Percentiles rank a stretch among this genome's conserved stretches.
Evolutionary conservation across 1,139 yeast genomes (phyloP).

Genomic region (Geotrichum phurueaensis): DNA sequence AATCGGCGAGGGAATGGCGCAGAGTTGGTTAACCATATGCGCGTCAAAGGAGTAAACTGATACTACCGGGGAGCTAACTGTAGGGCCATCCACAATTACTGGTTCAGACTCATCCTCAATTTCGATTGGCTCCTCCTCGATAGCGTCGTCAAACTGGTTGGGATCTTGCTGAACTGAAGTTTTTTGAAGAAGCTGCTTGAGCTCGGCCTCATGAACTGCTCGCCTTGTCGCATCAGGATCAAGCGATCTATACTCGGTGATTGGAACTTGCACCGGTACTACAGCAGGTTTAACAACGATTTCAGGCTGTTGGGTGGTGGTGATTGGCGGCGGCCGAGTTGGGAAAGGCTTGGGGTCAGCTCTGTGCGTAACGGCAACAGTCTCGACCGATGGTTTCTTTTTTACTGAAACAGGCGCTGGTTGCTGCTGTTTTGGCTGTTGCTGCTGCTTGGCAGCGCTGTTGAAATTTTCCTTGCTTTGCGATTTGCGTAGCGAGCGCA

Average conservation of each 20-base stretch:
- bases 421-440: not conserved
- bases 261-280: not conserved
- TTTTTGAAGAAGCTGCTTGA: not conserved
- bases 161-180: not conserved
- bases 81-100: not conserved
- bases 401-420: not conserved
- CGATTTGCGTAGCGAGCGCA: constrained; percentile 15
- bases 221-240: constrained; percentile 10
- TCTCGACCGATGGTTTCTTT: not conserved
- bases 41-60: constrained; percentile 15
- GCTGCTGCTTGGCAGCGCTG: not conserved
- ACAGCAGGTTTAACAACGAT: not conserved
- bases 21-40: constrained; percentile 24
- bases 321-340: not conserved
- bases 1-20: constrained; percentile 25
- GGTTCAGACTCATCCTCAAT: not conserved
- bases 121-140: not conserved
- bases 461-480: constrained; percentile 3
- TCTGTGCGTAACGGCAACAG: not conserved
- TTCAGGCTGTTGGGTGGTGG: not conserved
- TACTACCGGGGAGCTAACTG: constrained; percentile 2
- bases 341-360: not conserved
- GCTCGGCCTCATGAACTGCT: not conserved
- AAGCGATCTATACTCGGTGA: constrained; percentile 4
- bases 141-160: not conserved